Conservation (phyloP, 306 rosid genomes). For the Oxytropis ochrocephala region DNA sequence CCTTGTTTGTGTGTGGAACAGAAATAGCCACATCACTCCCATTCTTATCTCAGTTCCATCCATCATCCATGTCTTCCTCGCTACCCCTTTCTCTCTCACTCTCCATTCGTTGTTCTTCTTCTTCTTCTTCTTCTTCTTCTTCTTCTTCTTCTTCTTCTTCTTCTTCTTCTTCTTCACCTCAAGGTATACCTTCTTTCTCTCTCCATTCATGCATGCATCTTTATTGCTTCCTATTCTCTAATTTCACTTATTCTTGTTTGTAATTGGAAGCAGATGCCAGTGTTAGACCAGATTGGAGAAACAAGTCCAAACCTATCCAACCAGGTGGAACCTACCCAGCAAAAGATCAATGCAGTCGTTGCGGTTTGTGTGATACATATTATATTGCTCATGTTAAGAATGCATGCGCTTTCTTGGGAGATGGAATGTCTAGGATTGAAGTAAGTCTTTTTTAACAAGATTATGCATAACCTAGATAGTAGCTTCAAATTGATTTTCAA, state of each 20-base stretch:
- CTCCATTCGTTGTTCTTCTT: constrained; percentile 49
- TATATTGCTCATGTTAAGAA: constrained; percentile 94
- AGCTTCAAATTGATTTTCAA: background rate
- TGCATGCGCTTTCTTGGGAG: constrained; percentile 97
- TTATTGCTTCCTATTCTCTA: background rate
- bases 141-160: too few species aligned
- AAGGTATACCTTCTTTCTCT: constrained; percentile 29
- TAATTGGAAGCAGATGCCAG: constrained; percentile 34
- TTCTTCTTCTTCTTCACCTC: constrained; percentile 52
- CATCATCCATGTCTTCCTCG: too few species aligned
- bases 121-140: too few species aligned
- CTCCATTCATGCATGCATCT: background rate
- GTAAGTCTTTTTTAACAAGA: constrained; percentile 31
- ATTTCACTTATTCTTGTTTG: background rate
- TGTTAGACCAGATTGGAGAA: constrained; percentile 81
- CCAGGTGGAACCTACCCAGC: constrained; percentile 95
- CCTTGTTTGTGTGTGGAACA: too few species aligned
- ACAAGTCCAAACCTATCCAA: constrained; percentile 73
- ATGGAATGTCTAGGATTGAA: constrained; percentile 94
- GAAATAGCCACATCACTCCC: too few species aligned
- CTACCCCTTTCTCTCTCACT: constrained; percentile 39
- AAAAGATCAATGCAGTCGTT: constrained; percentile 85
- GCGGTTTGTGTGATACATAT: constrained; percentile 95
- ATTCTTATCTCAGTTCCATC: background rate
- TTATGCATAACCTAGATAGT: background rate